Evolutionary conservation across 257 asterid species (phyloP).

Genomic region (Solanum medicagineum): DNA sequence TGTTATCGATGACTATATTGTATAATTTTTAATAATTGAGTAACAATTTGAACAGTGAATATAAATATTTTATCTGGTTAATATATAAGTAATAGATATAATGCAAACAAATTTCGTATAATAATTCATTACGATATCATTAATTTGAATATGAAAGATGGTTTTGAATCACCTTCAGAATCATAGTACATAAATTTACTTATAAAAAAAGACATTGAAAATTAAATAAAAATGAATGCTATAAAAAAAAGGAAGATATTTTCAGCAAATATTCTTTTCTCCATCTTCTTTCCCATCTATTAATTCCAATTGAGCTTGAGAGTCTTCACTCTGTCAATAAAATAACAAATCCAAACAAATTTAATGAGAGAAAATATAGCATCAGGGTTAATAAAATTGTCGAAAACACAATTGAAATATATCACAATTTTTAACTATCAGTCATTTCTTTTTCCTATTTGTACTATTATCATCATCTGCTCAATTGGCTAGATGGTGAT

Average conservation of each 20-base stretch:
- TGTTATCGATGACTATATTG: background rate
- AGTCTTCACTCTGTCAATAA: constrained; percentile 21
- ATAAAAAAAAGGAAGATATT: background rate
- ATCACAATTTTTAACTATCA: background rate
- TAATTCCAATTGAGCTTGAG: constrained; percentile 19
- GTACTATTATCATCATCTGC: too few relatives aligned
- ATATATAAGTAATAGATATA: background rate
- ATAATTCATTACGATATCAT: background rate
- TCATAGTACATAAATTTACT: background rate
- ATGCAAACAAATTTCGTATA: background rate
- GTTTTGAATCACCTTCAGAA: background rate
- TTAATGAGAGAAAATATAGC: background rate
- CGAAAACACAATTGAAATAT: background rate
- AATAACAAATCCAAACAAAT: background rate
- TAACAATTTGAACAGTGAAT: background rate
- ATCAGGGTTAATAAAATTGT: background rate
- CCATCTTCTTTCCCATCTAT: background rate
- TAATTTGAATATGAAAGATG: background rate
- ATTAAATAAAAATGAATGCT: background rate
- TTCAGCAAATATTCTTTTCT: background rate
- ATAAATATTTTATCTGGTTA: background rate
- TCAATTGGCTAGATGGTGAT: too few relatives aligned
- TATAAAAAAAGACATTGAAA: background rate
- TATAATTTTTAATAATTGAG: background rate
- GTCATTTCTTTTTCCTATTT: too few relatives aligned